These are phyloP conservation scores for Escovopsis sp. DNA, from an alignment of 2,329 filamentous ascomycete species.

Conservation along the genomic window DNA sequence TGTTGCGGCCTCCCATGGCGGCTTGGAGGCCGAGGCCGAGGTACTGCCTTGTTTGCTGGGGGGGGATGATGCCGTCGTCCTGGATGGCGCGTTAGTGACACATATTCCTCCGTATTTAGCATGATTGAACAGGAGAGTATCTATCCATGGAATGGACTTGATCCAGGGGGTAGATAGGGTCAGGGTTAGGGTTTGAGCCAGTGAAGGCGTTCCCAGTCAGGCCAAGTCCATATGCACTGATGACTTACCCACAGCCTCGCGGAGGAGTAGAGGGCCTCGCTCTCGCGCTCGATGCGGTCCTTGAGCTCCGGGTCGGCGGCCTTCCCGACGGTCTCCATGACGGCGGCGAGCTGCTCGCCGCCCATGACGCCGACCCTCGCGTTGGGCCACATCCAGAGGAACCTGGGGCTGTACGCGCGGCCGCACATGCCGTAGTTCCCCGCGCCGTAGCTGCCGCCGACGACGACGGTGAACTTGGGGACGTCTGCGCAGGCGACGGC, in stretches of 20 bases:
- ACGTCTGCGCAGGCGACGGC: conserved; percentile 89
- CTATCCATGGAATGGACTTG: no score
- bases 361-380: conserved; percentile 97
- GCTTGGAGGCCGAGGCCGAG: conserved; percentile 59
- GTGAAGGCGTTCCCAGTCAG: no score
- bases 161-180: no score
- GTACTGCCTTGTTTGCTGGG: conserved; percentile 58
- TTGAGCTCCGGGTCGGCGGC: conserved; percentile 67
- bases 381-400: conserved; percentile 96
- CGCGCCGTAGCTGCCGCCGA: conserved; percentile 84
- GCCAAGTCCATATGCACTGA: no score
- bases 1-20: conserved; percentile 53
- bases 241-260: conserved; percentile 88
- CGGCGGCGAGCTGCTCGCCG: conserved; percentile 73
- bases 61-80: conserved; percentile 69
- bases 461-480: conserved; percentile 91
- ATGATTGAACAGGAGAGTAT: no score
- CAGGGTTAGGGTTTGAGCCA: no score
- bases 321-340: conserved; percentile 91
- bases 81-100: conserved; percentile 14
- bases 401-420: conserved; percentile 77
- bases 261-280: conserved; percentile 74
- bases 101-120: no score
- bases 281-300: conserved; percentile 77
- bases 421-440: conserved; percentile 99